phyloP scores from a whole-genome alignment of 2,329 filamentous ascomycete species.

The Penicillium sp. region DNA sequence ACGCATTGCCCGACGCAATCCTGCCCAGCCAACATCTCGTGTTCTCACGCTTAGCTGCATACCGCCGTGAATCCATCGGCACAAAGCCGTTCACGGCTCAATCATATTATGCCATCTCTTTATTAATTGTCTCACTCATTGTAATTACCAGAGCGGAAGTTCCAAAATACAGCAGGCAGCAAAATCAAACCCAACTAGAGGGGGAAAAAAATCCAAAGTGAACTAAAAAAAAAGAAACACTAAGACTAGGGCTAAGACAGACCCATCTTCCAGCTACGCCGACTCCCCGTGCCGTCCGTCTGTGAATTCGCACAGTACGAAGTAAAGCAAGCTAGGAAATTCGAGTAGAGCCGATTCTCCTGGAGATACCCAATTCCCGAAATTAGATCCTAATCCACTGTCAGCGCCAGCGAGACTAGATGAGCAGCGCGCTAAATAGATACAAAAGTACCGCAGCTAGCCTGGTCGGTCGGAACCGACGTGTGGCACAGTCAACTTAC shows the following conservation, averaged over 20 bases:
- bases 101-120: slow-evolving; percentile 3
- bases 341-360: too few species aligned
- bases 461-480: background rate
- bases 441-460: background rate
- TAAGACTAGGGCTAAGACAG: background rate
- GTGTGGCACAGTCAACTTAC: slow-evolving; percentile 10
- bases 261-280: background rate
- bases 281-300: too few species aligned
- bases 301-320: too few species aligned
- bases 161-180: background rate
- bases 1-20: slow-evolving; percentile 4
- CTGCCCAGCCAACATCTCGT: slow-evolving; percentile 1
- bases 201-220: background rate
- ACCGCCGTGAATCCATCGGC: background rate
- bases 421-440: background rate
- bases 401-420: too few species aligned
- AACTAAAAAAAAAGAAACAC: background rate
- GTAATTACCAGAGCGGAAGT: background rate
- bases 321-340: too few species aligned
- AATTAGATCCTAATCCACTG: too few species aligned
- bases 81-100: background rate
- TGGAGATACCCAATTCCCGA: too few species aligned
- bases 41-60: background rate
- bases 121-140: background rate
- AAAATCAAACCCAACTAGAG: background rate